These are phyloP conservation scores for Dipodascus albidus DNA, from an alignment of 805 yeast species.

Conservation along the genomic window DNA sequence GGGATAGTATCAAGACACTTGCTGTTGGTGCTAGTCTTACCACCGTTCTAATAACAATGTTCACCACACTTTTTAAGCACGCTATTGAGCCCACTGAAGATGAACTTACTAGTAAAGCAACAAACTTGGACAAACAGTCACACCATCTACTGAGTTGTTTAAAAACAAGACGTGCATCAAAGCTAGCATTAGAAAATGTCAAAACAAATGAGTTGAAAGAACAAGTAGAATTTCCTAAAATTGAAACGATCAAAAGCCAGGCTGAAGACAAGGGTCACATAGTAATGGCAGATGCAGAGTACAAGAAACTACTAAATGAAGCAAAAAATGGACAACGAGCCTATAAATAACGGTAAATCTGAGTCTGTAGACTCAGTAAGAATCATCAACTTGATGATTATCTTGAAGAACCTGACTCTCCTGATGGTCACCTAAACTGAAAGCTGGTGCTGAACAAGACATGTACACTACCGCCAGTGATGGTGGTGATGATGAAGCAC, in stretches of 20 bases:
- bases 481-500: too few species aligned
- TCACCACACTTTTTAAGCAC: neutral
- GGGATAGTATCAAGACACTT: constrained; percentile 15
- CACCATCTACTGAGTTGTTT: neutral
- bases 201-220: constrained; percentile 10
- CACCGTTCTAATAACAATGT: constrained; percentile 15
- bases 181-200: neutral
- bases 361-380: too few species aligned
- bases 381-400: too few species aligned
- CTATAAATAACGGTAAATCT: too few species aligned
- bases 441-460: too few species aligned
- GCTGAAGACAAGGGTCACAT: neutral
- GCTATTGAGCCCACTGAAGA: constrained; percentile 22
- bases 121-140: constrained; percentile 6
- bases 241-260: neutral
- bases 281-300: too few species aligned
- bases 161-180: neutral
- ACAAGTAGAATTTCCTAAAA: constrained; percentile 18
- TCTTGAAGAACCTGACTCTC: too few species aligned
- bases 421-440: too few species aligned
- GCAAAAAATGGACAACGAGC: too few species aligned
- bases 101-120: constrained; percentile 19
- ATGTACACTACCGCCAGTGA: too few species aligned
- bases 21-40: constrained; percentile 18
- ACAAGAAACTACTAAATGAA: too few species aligned